Conservation (phyloP, 2,329 filamentous ascomycete species). For the Erysiphe pulchra region DNA sequence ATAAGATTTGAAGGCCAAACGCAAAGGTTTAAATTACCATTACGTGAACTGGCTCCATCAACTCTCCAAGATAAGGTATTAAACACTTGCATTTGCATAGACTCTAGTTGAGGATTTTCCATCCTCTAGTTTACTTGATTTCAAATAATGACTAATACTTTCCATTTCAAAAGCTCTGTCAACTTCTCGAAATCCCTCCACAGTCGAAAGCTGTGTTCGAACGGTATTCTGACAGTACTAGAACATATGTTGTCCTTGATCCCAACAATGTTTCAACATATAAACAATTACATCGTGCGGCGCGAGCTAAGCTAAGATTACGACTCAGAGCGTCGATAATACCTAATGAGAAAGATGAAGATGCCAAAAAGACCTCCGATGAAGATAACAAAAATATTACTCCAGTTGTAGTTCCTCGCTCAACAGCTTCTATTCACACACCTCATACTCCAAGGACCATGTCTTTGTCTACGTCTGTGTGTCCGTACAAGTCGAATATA, state of each 20-base stretch:
- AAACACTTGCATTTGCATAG: background rate
- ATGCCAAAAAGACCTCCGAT: constrained; percentile 18
- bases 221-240: constrained; percentile 85
- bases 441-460: background rate
- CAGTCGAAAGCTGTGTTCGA: constrained; percentile 47
- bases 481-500: background rate
- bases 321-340: constrained; percentile 47
- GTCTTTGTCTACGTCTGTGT: background rate
- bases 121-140: background rate
- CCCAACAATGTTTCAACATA: constrained; percentile 57
- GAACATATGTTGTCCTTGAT: constrained; percentile 55
- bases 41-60: constrained; percentile 54
- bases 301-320: constrained; percentile 94
- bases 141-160: background rate
- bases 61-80: constrained; percentile 66
- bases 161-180: constrained; percentile 32
- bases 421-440: background rate
- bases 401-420: background rate
- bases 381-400: constrained; percentile 20
- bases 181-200: constrained; percentile 35
- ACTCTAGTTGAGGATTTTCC: background rate
- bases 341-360: constrained; percentile 11
- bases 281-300: constrained; percentile 88
- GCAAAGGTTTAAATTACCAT: constrained; percentile 68
- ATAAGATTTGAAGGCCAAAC: constrained; percentile 49